phyloP scores from a whole-genome alignment of 1,139 yeast species.

The Kodamaea sp. region DNA sequence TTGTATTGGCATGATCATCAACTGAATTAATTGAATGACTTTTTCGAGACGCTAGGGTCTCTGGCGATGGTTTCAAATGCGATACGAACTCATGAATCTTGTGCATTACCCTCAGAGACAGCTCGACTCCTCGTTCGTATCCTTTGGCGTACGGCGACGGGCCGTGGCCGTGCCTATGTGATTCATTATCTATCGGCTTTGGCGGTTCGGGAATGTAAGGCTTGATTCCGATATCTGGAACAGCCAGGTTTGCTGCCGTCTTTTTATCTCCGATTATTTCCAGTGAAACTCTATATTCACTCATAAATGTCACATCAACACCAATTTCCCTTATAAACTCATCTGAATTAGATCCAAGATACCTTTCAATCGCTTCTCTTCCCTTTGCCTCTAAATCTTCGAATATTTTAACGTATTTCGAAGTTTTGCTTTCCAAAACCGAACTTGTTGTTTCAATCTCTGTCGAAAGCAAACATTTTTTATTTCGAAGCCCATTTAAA shows the following conservation, averaged over 20 bases:
- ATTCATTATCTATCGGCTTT: constrained; percentile 8
- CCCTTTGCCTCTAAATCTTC: constrained; percentile 41
- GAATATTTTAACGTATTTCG: constrained; percentile 41
- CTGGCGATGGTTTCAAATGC: constrained; percentile 2
- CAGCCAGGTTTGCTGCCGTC: not conserved
- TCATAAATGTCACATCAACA: constrained; percentile 31
- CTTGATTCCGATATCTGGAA: not conserved
- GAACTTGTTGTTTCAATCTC: constrained; percentile 53
- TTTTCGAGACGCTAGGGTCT: not conserved
- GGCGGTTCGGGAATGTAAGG: not conserved
- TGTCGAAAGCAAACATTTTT: constrained; percentile 31
- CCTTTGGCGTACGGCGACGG: constrained; percentile 36
- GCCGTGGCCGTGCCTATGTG: constrained; percentile 24
- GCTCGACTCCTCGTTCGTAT: constrained; percentile 31
- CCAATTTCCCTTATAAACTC: constrained; percentile 21
- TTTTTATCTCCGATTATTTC: not conserved
- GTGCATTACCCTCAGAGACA: constrained; percentile 24
- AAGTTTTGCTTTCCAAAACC: constrained; percentile 50
- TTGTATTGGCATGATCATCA: constrained; percentile 36
- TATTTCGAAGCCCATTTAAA: constrained; percentile 33
- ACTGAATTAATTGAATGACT: constrained; percentile 10
- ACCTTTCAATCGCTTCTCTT: constrained; percentile 26
- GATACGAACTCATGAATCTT: constrained; percentile 14
- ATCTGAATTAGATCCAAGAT: constrained; percentile 18
- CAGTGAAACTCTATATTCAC: constrained; percentile 12